Evolutionary conservation across 2,329 filamentous ascomycete genomes (phyloP).

Genomic region (Trichoderma oligosporum): DNA sequence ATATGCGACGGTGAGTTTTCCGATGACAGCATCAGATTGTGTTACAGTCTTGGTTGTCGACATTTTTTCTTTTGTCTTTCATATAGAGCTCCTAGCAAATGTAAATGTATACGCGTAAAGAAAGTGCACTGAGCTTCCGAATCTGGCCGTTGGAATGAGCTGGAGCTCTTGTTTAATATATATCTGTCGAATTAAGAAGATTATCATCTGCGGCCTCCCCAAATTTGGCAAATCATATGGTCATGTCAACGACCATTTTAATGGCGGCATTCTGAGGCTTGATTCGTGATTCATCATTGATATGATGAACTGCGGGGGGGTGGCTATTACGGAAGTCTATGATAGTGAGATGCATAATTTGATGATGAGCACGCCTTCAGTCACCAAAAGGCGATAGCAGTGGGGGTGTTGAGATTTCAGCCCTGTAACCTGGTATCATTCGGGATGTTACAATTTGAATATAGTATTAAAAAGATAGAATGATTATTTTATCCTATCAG

Average conservation of each 20-base stretch:
- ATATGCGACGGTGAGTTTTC: conserved; percentile 7
- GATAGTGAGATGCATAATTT: neutral
- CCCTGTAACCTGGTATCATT: neutral
- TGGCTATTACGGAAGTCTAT: neutral
- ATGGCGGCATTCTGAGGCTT: neutral
- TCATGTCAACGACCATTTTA: neutral
- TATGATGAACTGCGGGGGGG: conserved; percentile 16
- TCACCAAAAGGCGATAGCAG: neutral
- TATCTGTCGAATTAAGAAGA: neutral
- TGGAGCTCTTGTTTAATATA: neutral
- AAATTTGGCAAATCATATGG: neutral
- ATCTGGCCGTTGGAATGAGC: neutral
- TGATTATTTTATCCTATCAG: neutral
- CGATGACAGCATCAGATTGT: neutral
- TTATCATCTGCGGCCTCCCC: too few species aligned
- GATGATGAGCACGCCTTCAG: neutral
- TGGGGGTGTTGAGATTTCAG: neutral
- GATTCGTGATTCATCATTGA: conserved; percentile 2
- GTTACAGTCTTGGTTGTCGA: conserved; percentile 6
- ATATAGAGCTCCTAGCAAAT: too few species aligned
- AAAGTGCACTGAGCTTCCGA: too few species aligned
- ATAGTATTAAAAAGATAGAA: neutral
- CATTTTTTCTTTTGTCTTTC: neutral
- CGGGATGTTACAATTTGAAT: neutral
- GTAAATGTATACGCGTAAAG: too few species aligned